A percentile compares a stretch with the other conserved stretches of the same genome.
These are phyloP conservation scores for Oryza brachyantha DNA, from an alignment of 176 grass and related monocot species.

Conservation along the genomic window DNA sequence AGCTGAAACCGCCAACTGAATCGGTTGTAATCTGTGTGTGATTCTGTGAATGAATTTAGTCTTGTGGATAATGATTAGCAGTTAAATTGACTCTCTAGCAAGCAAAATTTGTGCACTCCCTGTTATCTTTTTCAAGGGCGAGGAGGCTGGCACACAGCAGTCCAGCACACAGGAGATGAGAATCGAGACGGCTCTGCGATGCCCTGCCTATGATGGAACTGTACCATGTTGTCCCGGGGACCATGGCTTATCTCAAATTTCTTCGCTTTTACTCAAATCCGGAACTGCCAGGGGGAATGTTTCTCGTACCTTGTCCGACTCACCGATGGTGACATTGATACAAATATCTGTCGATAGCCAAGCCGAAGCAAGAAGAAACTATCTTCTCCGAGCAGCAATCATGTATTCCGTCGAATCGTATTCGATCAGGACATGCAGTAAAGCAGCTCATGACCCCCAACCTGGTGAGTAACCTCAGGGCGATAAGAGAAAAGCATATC, in stretches of 20 bases:
- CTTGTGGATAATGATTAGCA: neutral
- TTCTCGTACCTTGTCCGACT: neutral
- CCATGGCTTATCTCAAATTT: neutral
- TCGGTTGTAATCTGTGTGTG: too few relatives aligned
- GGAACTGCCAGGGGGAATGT: neutral
- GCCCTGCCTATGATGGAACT: conserved; percentile 6
- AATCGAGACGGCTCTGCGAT: neutral
- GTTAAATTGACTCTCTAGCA: neutral
- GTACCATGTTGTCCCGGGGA: neutral
- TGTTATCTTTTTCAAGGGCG: neutral
- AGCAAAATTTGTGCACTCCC: neutral
- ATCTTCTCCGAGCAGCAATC: neutral
- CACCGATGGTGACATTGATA: neutral
- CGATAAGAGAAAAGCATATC: neutral
- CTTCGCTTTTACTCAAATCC: conserved; percentile 6
- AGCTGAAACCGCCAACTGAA: neutral
- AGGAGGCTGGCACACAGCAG: neutral
- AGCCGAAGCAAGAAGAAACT: too few relatives aligned
- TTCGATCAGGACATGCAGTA: neutral
- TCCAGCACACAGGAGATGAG: neutral
- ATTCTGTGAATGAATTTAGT: neutral
- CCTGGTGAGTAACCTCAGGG: neutral
- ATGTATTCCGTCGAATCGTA: neutral
- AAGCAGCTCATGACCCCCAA: neutral
- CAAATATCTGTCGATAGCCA: neutral